Base-by-base conservation (phyloP, 352 stramenopile genomes). In the Globisporangium paddicum region DNA sequence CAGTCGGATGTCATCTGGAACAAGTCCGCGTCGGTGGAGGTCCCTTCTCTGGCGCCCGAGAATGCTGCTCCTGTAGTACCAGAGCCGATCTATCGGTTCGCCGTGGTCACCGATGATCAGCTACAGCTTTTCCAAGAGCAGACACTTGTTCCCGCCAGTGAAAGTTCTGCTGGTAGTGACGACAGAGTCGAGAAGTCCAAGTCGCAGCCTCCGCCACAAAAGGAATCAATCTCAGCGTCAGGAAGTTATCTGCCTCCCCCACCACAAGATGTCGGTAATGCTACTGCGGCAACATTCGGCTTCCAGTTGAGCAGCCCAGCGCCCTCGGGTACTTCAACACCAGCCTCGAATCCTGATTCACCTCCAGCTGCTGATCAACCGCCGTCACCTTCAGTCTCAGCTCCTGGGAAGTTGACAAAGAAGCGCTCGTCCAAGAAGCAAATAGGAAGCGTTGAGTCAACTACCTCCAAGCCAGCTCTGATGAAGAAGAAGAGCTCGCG, bases 401-500 rank as follows among this genome's bases (percentile, higher is more conserved):
- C 9, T 28, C 47, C 28, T 54, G 28, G 18, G 14, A 54, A 19
- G 8, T 13, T 54, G 3, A 18, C n/a, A 1, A 54, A 54, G 47
- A 40, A 19, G 28, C 13, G 34, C 32, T 54, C 47, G 28, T 41
- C 28, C 7, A 41, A 41, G 28, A 54, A 38, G 9, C 16, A 54
- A 10, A 11, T 5, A 4, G 18, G 3, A n/a, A 19, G 41, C 1
- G 28, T 10, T 8, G 41, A 47, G 8, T 4, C n/a, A 47, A 23
- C 4, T 2, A 26, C 8, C 11, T n/a, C n/a, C 5, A 32, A 41
- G 8, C 14, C 47, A 11, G 18, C 38, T 13, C 26, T 26, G 14
- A 18, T 62, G 14, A 44, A 44, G 32, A 55, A 62, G 45, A 62
- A 11, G 14, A 50, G 30, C 45, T 62, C 55, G 11, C 45, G 25